phyloP scores from a whole-genome alignment of 2,329 filamentous ascomycete species.

The Amauroascus verrucosus region DNA sequence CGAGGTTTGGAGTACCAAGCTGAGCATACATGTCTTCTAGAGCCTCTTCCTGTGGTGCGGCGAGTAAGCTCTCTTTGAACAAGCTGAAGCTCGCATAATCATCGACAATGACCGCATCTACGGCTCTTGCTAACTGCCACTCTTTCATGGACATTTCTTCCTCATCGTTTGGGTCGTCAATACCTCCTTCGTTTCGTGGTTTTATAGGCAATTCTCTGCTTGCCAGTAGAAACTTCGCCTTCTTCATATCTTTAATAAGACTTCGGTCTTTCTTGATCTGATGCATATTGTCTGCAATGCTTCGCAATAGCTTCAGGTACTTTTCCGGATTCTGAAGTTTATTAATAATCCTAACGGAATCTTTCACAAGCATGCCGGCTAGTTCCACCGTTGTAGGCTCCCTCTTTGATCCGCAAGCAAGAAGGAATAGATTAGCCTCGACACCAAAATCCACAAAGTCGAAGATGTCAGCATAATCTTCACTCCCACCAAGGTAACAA shows the following conservation, averaged over 20 bases:
- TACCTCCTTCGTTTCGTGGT: conserved; percentile 18
- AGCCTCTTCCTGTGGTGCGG: conserved; percentile 78
- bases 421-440: conserved; percentile 78
- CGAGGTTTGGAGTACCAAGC: conserved; percentile 68
- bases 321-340: conserved; percentile 73
- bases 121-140: conserved; percentile 64
- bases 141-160: conserved; percentile 59
- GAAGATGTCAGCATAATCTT: conserved; percentile 78
- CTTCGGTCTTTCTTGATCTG: conserved; percentile 67
- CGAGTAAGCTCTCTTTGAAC: conserved; percentile 75
- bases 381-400: conserved; percentile 84
- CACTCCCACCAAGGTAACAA: conserved; percentile 66
- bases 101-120: conserved; percentile 66
- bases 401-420: conserved; percentile 78
- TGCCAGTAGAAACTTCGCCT: conserved; percentile 67
- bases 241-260: conserved; percentile 65
- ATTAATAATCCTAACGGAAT: conserved; percentile 71
- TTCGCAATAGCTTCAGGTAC: conserved; percentile 73
- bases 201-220: conserved; percentile 47
- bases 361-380: conserved; percentile 68
- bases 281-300: conserved; percentile 61
- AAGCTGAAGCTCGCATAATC: conserved; percentile 82
- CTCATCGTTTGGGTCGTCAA: conserved; percentile 46
- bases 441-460: conserved; percentile 92
- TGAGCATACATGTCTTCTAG: conserved; percentile 76